Conservation (phyloP, 805 yeast species). For the Zygoascus bituminiphila region DNA sequence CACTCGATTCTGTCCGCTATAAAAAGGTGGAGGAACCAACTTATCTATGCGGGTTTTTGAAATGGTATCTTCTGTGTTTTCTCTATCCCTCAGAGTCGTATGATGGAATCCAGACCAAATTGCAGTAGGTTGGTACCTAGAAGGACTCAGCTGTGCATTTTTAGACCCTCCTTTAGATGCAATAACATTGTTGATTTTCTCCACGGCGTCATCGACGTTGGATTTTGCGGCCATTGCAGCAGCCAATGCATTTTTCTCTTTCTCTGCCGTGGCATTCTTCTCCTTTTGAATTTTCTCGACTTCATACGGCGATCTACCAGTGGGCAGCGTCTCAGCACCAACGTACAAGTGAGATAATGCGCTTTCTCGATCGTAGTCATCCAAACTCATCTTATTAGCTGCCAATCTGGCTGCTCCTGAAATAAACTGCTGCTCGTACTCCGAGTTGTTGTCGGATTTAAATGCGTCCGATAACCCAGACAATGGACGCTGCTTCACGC, state of each 20-base stretch:
- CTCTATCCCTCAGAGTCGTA: background rate
- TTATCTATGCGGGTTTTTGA: background rate
- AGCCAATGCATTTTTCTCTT: conserved; percentile 12
- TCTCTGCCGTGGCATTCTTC: background rate
- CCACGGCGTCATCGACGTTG: conserved; percentile 14
- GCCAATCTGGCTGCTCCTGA: conserved; percentile 1
- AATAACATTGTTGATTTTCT: conserved; percentile 11
- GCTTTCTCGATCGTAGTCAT: background rate
- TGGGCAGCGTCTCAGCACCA: background rate
- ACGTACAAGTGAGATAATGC: background rate
- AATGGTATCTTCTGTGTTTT: background rate
- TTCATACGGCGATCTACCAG: background rate
- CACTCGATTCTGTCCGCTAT: background rate
- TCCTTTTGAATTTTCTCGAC: background rate
- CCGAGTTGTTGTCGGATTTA: background rate
- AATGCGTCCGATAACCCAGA: background rate
- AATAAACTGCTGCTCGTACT: background rate
- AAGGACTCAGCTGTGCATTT: background rate
- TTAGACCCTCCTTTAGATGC: background rate
- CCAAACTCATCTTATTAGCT: background rate
- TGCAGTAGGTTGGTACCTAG: conserved; percentile 13
- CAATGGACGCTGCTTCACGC: background rate
- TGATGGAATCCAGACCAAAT: conserved; percentile 8
- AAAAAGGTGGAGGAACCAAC: background rate
- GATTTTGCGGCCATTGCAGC: conserved; percentile 17